phyloP scores from a whole-genome alignment of 106 monocot species.

The Dendrobium officinale region DNA sequence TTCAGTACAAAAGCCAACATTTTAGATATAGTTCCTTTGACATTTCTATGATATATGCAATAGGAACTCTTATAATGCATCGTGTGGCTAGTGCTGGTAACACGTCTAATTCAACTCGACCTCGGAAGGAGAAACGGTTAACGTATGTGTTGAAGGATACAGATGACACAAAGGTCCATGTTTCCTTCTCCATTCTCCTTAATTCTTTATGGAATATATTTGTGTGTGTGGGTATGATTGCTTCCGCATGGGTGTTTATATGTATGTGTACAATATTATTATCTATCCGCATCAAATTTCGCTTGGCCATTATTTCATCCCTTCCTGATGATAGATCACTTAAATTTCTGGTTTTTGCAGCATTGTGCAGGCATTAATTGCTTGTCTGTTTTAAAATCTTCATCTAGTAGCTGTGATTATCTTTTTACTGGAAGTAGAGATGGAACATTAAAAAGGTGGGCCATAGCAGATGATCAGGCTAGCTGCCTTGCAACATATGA shows the following conservation, averaged over 20 bases:
- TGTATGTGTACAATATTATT: background rate
- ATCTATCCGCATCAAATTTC: background rate
- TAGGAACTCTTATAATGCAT: constrained; percentile 55
- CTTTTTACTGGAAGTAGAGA: constrained; percentile 98
- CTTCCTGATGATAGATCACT: background rate
- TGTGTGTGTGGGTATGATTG: background rate
- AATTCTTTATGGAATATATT: background rate
- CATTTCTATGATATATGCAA: constrained; percentile 3
- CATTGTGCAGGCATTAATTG: constrained; percentile 97
- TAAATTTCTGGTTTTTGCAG: constrained; percentile 30
- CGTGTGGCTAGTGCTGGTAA: constrained; percentile 90
- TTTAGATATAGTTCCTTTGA: background rate
- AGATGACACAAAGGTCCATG: constrained; percentile 71
- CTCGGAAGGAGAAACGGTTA: constrained; percentile 88
- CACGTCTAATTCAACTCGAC: constrained; percentile 65
- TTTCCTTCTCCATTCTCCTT: background rate
- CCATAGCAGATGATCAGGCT: constrained; percentile 47
- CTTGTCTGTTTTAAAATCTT: constrained; percentile 52
- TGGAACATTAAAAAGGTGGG: constrained; percentile 92
- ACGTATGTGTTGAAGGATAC: constrained; percentile 91
- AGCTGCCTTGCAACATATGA: constrained; percentile 85
- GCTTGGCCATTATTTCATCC: background rate
- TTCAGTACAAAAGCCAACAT: background rate
- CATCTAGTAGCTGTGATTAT: constrained; percentile 47
- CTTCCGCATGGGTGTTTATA: background rate